Percentiles rank a stretch among this genome's conserved stretches.
Conservation (phyloP, 345 rosid species). For the Balakata baccata region DNA sequence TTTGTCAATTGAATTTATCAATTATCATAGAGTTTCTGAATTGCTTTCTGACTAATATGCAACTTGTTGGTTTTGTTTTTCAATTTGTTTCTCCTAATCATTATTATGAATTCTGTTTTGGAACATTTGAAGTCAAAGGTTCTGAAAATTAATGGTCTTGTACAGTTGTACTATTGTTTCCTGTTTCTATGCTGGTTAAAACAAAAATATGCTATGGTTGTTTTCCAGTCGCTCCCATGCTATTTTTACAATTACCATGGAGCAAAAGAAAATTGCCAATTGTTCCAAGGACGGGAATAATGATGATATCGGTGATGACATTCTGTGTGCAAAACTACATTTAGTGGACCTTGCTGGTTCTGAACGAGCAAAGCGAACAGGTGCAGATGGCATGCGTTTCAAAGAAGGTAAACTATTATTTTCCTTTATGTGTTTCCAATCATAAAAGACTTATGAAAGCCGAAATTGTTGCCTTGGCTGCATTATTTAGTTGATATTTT, state of each 20-base stretch:
- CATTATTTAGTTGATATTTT: neutral
- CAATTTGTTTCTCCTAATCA: no score
- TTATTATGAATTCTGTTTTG: no score
- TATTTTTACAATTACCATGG: slow-evolving; percentile 86
- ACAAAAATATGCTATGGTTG: neutral
- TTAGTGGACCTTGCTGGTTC: slow-evolving; percentile 96
- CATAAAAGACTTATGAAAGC: neutral
- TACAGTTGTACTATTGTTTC: no score
- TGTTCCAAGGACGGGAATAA: slow-evolving; percentile 27
- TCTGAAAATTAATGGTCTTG: no score
- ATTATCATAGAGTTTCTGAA: neutral
- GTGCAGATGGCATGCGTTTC: slow-evolving; percentile 91
- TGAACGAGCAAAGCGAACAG: slow-evolving; percentile 93
- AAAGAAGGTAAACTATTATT: slow-evolving; percentile 72
- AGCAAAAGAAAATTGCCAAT: slow-evolving; percentile 69
- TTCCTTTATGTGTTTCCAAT: neutral
- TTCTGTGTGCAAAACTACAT: slow-evolving; percentile 84
- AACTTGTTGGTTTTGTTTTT: neutral
- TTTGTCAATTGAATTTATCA: neutral
- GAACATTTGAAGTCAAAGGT: no score
- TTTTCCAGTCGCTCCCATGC: slow-evolving; percentile 89
- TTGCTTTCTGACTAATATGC: neutral
- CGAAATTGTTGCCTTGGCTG: neutral
- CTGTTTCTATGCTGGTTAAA: neutral
- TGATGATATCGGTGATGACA: slow-evolving; percentile 70